These are phyloP conservation scores for Aspergillus felis DNA, from an alignment of 2,329 filamentous ascomycete genomes.

Conservation along the genomic window DNA sequence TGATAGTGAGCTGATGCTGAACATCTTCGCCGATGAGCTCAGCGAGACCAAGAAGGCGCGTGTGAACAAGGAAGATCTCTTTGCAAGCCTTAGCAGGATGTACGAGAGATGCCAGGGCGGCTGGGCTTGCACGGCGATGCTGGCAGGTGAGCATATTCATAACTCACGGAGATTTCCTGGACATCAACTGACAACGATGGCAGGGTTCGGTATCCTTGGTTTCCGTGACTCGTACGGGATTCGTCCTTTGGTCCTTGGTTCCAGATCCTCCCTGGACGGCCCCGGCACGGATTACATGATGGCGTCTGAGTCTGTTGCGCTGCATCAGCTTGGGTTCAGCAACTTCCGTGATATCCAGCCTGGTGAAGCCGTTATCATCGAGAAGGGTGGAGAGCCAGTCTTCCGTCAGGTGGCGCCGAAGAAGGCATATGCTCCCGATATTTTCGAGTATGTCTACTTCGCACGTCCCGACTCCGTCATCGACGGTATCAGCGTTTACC, in stretches of 20 bases:
- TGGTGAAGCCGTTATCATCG: slow-evolving; percentile 79
- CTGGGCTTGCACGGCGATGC: slow-evolving; percentile 77
- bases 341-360: slow-evolving; percentile 74
- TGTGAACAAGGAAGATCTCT: slow-evolving; percentile 74
- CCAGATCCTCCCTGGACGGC: slow-evolving; percentile 62
- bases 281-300: slow-evolving; percentile 80
- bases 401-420: slow-evolving; percentile 70
- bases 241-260: slow-evolving; percentile 75
- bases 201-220: slow-evolving; percentile 72
- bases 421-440: slow-evolving; percentile 73
- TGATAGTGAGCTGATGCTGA: slow-evolving; percentile 82
- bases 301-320: slow-evolving; percentile 81
- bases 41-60: slow-evolving; percentile 76
- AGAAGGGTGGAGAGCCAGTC: slow-evolving; percentile 69
- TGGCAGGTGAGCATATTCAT: slow-evolving; percentile 53
- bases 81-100: slow-evolving; percentile 66
- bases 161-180: neutral
- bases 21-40: slow-evolving; percentile 80
- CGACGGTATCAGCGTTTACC: slow-evolving; percentile 83
- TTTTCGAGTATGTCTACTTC: slow-evolving; percentile 87
- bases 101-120: slow-evolving; percentile 70
- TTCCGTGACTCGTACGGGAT: slow-evolving; percentile 80
- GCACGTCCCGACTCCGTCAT: slow-evolving; percentile 77
- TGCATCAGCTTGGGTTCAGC: slow-evolving; percentile 74
- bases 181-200: slow-evolving; percentile 13